Evolutionary conservation across 768 basidiomycete species (phyloP), one percentile per base, ranked within the genome.

Genomic region (Lentinula boryana): DNA sequence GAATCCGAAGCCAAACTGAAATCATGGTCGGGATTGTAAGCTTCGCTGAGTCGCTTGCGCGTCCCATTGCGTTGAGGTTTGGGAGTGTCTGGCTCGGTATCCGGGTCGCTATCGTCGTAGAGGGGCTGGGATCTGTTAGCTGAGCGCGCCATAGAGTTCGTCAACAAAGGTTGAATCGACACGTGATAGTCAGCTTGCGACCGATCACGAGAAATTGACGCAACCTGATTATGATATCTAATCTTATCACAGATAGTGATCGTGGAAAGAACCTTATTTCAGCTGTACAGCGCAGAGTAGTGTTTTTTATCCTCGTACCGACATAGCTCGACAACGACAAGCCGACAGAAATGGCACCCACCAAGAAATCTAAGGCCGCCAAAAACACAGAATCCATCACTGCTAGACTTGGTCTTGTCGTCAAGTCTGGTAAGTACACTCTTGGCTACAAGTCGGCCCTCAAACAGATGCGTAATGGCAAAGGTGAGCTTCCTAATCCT

Each of bases 361-460:
- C 89, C 68, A 96, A 95, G 79, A 97, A 95, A 80, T 90, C 91
- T 71, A 98, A 97, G 80, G 83, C 95, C 40, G 73, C 93, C 71
- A 98, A 97, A 81, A 88, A 87, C 67, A 89, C 87, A 69, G 95
- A 97, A 82, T 94, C 91, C 68, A 95, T 98, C 77, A 80, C 93
- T 67, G 85, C 95, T 68, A 87, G 89, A 70, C 89, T 96, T 63
- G 87, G 90, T 56, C 93, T 99, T 70, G 95, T 97, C 74, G 94
- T 98, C 75, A 98, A 98, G 84, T 98, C 95, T 66, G 96, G 96
- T 67, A 96, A 98, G 78, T 98, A 94, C 87, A 82, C 84, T 58
- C 82, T 98, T 63, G 97, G 97, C 63, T 98, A 98, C 88, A 98
- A 98, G 80, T 93, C 93, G 64, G 93, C 95, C 56, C 82, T 99